Evolutionary conservation across 176 grass and related monocot genomes (phyloP).

Genomic region (Poa annua): DNA sequence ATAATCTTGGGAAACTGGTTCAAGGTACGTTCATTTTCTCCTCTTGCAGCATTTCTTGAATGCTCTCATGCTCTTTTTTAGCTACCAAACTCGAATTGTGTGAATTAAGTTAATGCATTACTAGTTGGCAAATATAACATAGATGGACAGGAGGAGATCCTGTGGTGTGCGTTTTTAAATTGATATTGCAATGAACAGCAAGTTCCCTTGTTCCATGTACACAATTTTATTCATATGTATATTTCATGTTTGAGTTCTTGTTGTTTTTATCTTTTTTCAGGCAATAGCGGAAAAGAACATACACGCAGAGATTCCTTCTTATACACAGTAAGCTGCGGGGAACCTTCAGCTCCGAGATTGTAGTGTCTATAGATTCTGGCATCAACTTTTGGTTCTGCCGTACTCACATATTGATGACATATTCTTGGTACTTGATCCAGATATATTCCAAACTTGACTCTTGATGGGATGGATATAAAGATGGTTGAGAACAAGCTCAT

Average conservation of each 20-base stretch:
- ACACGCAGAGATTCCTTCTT: constrained; percentile 73
- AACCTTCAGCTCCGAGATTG: constrained; percentile 35
- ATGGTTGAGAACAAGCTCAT: constrained; percentile 60
- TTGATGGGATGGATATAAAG: constrained; percentile 72
- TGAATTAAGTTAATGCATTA: constrained; percentile 17
- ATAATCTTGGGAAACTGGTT: constrained; percentile 74
- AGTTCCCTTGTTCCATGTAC: constrained; percentile 17
- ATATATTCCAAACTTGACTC: constrained; percentile 68
- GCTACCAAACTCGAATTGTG: constrained; percentile 33
- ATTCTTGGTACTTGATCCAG: constrained; percentile 53
- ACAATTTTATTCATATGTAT: constrained; percentile 1
- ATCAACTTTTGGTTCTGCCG: constrained; percentile 5
- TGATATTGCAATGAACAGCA: constrained; percentile 4
- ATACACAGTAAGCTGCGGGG: constrained; percentile 63
- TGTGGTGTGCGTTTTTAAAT: constrained; percentile 26
- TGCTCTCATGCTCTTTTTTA: constrained; percentile 14
- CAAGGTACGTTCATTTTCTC: constrained; percentile 56
- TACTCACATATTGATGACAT: constrained; percentile 34
- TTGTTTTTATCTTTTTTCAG: constrained; percentile 48
- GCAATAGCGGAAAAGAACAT: constrained; percentile 72
- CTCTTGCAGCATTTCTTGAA: constrained; percentile 21
- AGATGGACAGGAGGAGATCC: not conserved
- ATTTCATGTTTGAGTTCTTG: constrained; percentile 28
- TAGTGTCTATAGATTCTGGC: constrained; percentile 37
- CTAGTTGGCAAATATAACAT: constrained; percentile 18